These are phyloP conservation scores for Malassezia equina DNA, from an alignment of 1,284 basidiomycete genomes.

Conservation along the genomic window DNA sequence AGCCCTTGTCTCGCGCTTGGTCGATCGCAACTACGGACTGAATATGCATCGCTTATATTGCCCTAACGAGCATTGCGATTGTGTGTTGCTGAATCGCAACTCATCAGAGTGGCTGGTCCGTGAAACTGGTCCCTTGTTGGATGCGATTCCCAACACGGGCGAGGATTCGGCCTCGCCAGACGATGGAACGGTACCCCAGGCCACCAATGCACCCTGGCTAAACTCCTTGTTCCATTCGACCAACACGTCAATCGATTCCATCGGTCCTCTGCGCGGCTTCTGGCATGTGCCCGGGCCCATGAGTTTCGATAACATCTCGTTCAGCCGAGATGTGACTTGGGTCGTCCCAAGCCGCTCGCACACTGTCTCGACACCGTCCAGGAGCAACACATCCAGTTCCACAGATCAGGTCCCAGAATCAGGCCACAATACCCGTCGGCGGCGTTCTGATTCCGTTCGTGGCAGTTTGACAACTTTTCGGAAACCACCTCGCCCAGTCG, in stretches of 20 bases:
- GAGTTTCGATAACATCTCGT: slow-evolving; percentile 43
- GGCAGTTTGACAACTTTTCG: neutral
- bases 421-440: neutral
- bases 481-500: neutral
- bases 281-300: slow-evolving; percentile 37
- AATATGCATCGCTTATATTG: slow-evolving; percentile 41
- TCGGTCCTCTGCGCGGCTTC: slow-evolving; percentile 22
- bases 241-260: neutral
- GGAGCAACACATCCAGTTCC: neutral
- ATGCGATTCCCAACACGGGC: slow-evolving; percentile 6
- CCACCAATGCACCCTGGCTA: neutral
- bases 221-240: neutral
- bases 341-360: slow-evolving; percentile 7
- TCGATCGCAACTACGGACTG: slow-evolving; percentile 26
- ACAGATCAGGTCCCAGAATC: neutral
- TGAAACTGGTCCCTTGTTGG: slow-evolving; percentile 36
- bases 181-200: neutral
- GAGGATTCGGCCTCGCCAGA: neutral
- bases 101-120: slow-evolving; percentile 32
- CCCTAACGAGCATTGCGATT: slow-evolving; percentile 40
- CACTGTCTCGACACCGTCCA: neutral
- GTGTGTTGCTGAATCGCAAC: slow-evolving; percentile 27
- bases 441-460: neutral
- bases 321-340: slow-evolving; percentile 39
- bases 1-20: slow-evolving; percentile 42